These are phyloP conservation scores for Talaromyces funiculosus DNA, from an alignment of 2,329 filamentous ascomycete genomes.

Conservation along the genomic window DNA sequence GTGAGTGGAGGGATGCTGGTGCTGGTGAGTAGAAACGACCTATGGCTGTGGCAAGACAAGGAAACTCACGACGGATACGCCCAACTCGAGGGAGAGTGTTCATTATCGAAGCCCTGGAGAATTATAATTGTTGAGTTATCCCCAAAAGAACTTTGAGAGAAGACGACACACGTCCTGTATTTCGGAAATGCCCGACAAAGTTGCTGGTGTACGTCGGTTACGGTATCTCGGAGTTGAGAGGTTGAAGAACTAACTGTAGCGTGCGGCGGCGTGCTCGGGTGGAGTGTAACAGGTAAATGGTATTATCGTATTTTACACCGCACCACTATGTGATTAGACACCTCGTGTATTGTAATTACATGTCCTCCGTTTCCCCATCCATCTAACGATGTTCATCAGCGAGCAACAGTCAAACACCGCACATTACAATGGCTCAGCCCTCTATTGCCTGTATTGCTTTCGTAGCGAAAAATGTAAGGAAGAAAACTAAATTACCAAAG, in stretches of 20 bases:
- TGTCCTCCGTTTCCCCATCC: neutral
- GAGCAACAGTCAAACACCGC: neutral
- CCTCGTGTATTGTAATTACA: neutral
- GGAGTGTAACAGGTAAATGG: neutral
- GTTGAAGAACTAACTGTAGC: conserved; percentile 5
- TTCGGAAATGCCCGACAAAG: neutral
- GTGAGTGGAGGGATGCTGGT: conserved; percentile 25
- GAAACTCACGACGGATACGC: conserved; percentile 14
- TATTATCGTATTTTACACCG: neutral
- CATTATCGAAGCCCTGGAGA: conserved; percentile 1
- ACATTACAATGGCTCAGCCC: conserved; percentile 50
- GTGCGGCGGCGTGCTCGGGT: conserved; percentile 6
- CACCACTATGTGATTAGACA: neutral
- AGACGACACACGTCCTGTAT: conserved; percentile 4
- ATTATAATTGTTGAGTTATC: neutral
- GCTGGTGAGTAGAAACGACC: conserved; percentile 19
- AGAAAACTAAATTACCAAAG: too few species aligned
- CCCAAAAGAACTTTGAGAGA: neutral
- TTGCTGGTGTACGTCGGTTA: neutral
- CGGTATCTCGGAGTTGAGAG: conserved; percentile 7
- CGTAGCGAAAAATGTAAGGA: conserved; percentile 76
- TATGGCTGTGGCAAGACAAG: neutral
- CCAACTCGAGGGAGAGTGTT: conserved; percentile 10
- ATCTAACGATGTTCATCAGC: neutral
- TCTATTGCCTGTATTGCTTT: conserved; percentile 90